Base-by-base conservation (phyloP, 768 basidiomycete species). In the Hysterangium stoloniferum region DNA sequence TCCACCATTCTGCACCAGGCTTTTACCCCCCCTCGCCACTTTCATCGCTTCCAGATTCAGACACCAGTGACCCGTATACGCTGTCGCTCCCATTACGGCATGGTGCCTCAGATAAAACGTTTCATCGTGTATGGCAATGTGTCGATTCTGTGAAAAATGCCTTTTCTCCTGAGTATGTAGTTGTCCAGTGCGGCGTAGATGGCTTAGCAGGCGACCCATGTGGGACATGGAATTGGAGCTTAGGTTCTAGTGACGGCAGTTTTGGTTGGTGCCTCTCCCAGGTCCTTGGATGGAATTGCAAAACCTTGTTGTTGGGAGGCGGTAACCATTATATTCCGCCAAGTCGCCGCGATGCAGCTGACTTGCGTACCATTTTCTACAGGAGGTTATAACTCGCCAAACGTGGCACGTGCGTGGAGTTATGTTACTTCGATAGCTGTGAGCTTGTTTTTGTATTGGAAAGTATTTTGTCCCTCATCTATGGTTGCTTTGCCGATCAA, bases 121-220 rank as follows among this genome's bases (percentile, higher is more conserved):
- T 88, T 58, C 61, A 64, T 0, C 68, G 75, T 1, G 68, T 92
- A 19, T 92, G 85, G 82, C 62, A 70, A 0, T 62, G 76, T 38
- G 68, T 96, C 15, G 80, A 88, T 57, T 64, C 64, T 2, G 67
- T 93, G 20, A 76, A 66, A 52, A 66, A 71, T 11, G 71, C 74
- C 0, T 93, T 85, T 62, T 59, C 68, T 3, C 93, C 93, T 0
- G 86, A 94, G 57, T 88, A 77, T 58, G 63, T 90, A 12, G 75
- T 95, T 0, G 59, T 96, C 0, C 92, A 96, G 59, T 90, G 91
- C 51, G 94, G 94, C 1, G 79, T 80, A 1, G 94, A 97, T 56
- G 89, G 82, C 0, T 74, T 98, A 2, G 82, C 89, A 1, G 89
- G 85, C 0, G 94, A 96, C 63, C 84, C 86, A 1, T 82, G 82